A percentile compares a stretch with the other conserved stretches of the same genome.
phyloP scores from a whole-genome alignment of 2,329 filamentous ascomycete genomes.

The Ciborinia camelliae region DNA sequence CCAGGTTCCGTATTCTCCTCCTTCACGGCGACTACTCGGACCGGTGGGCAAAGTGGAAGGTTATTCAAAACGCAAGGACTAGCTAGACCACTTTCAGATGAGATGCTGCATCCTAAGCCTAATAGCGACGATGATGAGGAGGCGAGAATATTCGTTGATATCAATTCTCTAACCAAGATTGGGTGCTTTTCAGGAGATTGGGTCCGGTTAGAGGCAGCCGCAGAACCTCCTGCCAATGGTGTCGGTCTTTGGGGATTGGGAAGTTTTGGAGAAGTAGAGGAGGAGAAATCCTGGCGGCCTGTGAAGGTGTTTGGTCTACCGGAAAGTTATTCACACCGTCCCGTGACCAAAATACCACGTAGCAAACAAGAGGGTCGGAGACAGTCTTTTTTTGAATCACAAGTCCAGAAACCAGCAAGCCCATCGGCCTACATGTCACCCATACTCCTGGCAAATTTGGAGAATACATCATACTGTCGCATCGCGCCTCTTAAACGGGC shows the following conservation, averaged over 20 bases:
- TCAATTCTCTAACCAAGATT: constrained; percentile 78
- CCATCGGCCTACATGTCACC: constrained; percentile 76
- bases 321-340: constrained; percentile 63
- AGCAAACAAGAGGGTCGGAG: constrained; percentile 51
- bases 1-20: constrained; percentile 87
- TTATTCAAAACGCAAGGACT: constrained; percentile 82
- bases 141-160: constrained; percentile 85
- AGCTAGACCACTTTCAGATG: constrained; percentile 66
- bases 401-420: constrained; percentile 57
- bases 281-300: constrained; percentile 68
- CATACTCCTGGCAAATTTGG: constrained; percentile 80
- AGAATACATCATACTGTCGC: constrained; percentile 72
- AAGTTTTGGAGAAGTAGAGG: constrained; percentile 60
- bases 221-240: constrained; percentile 67
- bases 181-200: constrained; percentile 98
- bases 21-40: constrained; percentile 79
- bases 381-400: constrained; percentile 64
- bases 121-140: constrained; percentile 76
- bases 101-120: constrained; percentile 82
- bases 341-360: constrained; percentile 58
- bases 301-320: constrained; percentile 87
- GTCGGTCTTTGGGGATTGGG: constrained; percentile 65
- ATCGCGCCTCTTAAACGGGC: constrained; percentile 65
- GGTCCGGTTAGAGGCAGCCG: constrained; percentile 77
- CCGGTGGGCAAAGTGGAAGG: constrained; percentile 68